Conservation (phyloP, 2,329 filamentous ascomycete genomes). For the Verticillium isaacii region DNA sequence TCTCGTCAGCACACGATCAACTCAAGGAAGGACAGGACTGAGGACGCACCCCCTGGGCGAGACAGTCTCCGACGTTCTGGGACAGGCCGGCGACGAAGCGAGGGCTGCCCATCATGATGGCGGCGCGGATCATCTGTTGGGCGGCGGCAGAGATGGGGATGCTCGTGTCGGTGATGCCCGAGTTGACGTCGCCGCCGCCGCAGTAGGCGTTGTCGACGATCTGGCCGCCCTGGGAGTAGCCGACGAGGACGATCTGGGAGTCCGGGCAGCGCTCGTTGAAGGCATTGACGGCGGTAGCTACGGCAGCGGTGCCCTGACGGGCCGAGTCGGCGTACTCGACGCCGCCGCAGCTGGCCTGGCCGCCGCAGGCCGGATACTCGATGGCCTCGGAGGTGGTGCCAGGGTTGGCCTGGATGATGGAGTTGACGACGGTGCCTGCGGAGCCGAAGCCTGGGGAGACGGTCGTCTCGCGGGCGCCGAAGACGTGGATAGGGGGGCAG, state of each 20-base stretch:
- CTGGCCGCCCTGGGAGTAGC: conserved; percentile 60
- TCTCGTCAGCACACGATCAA: neutral
- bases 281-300: conserved; percentile 53
- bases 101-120: conserved; percentile 62
- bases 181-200: conserved; percentile 48
- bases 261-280: conserved; percentile 52
- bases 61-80: conserved; percentile 57
- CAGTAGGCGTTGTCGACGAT: conserved; percentile 61
- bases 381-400: conserved; percentile 53
- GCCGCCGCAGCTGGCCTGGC: conserved; percentile 52
- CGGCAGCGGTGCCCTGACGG: conserved; percentile 50
- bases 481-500: conserved; percentile 38
- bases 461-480: conserved; percentile 42
- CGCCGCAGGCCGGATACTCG: conserved; percentile 58
- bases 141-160: conserved; percentile 40
- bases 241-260: conserved; percentile 54
- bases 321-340: conserved; percentile 56
- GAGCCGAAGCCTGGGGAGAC: conserved; percentile 48
- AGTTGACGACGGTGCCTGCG: conserved; percentile 42
- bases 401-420: conserved; percentile 39
- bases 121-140: conserved; percentile 53
- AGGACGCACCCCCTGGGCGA: conserved; percentile 46
- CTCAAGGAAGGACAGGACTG: neutral
- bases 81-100: conserved; percentile 48
- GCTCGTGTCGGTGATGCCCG: conserved; percentile 36